Base-by-base conservation (phyloP, 495 filamentous ascomycete species). In the Podospora bellae-mahoneyi region DNA sequence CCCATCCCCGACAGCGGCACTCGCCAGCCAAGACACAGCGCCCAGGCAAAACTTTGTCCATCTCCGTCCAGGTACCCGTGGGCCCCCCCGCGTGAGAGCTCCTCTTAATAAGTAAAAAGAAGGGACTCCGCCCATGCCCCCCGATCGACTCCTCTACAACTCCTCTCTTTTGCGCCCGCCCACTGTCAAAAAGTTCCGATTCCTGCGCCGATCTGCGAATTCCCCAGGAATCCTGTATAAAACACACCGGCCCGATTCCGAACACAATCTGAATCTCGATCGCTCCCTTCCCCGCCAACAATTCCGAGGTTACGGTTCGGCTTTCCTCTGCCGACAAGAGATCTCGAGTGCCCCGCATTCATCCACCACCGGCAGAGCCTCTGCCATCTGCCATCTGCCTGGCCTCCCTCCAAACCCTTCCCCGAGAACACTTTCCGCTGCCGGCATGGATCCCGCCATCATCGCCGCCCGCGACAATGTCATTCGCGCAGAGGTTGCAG, bases 21-120 rank as follows among this genome's bases (percentile, higher is more conserved):
- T 66, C 64, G 54, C 55, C 58, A 65, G 62, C 69, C 69, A 66
- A 67, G 65, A 48, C 44, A 58, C 66, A 48, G 59, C 59, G 16
- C 63, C 63, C 66, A 60, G 66, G 16, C 70, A 72, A 68, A 66
- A 72, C 66, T 72, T 64, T 72, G 70, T 66, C 61, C 59, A 53
- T 64, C 68, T 64, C 30, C 27, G 16, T 19, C 34, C 61, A n/a
- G 27, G 27, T 32, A 63, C 61, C 30, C 32, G 44, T 20, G 57
- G 23, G 23, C 1, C 63, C 53, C 62, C 62, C 62, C 62, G 62
- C 62, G 62, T 54, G 28, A 26, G 26, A 27, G 34, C 6, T 15
- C 16, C 20, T 56, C 60, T 34, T 32, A 19, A 58, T 58, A 58
- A 19, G 16, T 58, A 26, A 58, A 58, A 58, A 26, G 23, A 58